Evolutionary conservation across 1,139 yeast genomes (phyloP).

Genomic region (Saccharomyces hybrid): DNA sequence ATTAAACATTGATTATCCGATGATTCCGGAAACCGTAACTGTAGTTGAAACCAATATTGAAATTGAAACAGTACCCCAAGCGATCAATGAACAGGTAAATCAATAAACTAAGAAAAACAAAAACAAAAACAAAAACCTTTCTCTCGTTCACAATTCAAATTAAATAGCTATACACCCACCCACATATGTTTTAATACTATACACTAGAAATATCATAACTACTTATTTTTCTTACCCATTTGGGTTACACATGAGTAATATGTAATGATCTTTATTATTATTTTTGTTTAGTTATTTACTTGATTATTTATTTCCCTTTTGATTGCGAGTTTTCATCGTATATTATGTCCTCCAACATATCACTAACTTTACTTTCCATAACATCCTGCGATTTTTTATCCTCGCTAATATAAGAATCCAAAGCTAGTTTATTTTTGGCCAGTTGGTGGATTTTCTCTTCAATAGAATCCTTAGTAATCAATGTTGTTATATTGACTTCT

Average conservation of each 20-base stretch:
- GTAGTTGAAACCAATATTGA: too few species aligned
- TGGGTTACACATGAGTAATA: background rate
- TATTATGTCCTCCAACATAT: constrained; percentile 28
- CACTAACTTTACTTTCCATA: constrained; percentile 25
- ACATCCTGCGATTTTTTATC: constrained; percentile 24
- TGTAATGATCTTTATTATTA: too few species aligned
- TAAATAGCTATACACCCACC: background rate
- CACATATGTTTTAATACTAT: background rate
- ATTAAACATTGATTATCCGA: constrained; percentile 17
- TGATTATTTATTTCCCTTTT: background rate
- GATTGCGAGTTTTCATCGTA: constrained; percentile 18
- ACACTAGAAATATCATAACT: background rate
- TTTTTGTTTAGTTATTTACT: background rate
- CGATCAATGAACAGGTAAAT: background rate
- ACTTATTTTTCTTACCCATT: background rate
- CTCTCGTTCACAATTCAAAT: background rate
- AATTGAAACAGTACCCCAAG: background rate
- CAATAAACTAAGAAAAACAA: background rate
- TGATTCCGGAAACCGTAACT: background rate
- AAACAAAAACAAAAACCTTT: too few species aligned
- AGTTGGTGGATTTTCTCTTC: constrained; percentile 83
- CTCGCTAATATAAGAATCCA: constrained; percentile 43
- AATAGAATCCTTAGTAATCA: constrained; percentile 67
- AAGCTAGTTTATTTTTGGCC: constrained; percentile 84
- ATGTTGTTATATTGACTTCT: constrained; percentile 71